Conservation (phyloP, 805 yeast species). For the Candida bentonensis region DNA sequence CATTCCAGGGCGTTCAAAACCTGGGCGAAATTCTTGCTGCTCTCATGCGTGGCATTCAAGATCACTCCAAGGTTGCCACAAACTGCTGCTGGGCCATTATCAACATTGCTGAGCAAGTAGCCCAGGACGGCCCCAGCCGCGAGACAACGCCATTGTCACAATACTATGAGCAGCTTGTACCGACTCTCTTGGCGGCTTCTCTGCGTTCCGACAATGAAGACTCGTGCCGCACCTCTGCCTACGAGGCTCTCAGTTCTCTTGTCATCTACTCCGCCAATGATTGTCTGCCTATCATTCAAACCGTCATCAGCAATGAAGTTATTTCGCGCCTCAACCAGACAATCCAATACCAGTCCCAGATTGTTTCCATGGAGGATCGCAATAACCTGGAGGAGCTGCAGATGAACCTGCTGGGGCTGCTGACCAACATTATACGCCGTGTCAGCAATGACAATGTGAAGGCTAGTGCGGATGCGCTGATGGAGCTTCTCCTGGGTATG, state of each 20-base stretch:
- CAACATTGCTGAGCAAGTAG: constrained; percentile 75
- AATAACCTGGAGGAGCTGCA: constrained; percentile 80
- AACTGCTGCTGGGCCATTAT: constrained; percentile 97
- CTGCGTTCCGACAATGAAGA: constrained; percentile 68
- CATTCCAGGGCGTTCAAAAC: constrained; percentile 64
- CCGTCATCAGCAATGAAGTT: constrained; percentile 65
- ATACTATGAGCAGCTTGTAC: constrained; percentile 56
- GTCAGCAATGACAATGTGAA: constrained; percentile 44
- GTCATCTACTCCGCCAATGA: constrained; percentile 63
- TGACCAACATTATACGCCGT: constrained; percentile 76
- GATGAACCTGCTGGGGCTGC: constrained; percentile 55
- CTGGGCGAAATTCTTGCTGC: constrained; percentile 64
- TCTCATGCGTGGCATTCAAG: constrained; percentile 65
- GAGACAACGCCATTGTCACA: constrained; percentile 55
- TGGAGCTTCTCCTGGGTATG: constrained; percentile 68
- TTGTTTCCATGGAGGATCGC: constrained; percentile 53
- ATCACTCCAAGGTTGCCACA: constrained; percentile 87
- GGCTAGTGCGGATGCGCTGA: constrained; percentile 65
- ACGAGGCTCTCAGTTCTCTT: constrained; percentile 77
- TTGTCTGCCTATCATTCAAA: constrained; percentile 37
- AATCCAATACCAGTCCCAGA: constrained; percentile 41
- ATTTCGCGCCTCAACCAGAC: constrained; percentile 62
- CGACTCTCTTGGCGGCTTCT: constrained; percentile 55
- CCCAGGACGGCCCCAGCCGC: constrained; percentile 31
- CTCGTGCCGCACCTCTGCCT: constrained; percentile 88